Evolutionary conservation across 176 grass and related monocot species (phyloP), one percentile per base, ranked within the genome.

Genomic region (Bromus sterilis): DNA sequence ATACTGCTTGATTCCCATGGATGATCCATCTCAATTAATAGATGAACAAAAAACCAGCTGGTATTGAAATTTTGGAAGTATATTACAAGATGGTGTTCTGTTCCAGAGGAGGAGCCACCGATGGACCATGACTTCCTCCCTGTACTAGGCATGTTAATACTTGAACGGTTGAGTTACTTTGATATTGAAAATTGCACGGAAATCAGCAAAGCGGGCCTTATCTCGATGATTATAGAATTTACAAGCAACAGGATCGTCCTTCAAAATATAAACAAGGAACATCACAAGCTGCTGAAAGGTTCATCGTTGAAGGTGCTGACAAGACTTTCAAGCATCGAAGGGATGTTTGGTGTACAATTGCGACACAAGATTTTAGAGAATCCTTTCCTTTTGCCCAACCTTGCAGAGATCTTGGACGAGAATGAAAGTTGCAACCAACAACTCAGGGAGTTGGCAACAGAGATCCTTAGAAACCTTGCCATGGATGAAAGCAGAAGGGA

Each of bases 381-480:
- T 21, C 49, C 49, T 21, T 55, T 6, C 49, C 49, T 55, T 21
- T 6, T 55, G 49, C 20, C 20, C 20, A 55, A 55, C 20, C 49
- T 55, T 21, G 49, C 49, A 55, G 49, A 20, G 49, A 55, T 55
- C 7, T n/a, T 55, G 49, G 49, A 55, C 9, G 20, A 55, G 20
- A 55, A 21, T 6, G 49, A 20, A 20, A 21, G 20, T 9, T 10
- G 37, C 49, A 55, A 20, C 49, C 49, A 55, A n/a, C 18, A 55
- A 8, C 0, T 28, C 11, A 79, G 8, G 23, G 30, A 63, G 56
- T 0, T 79, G 4, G 32, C 11, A 1, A 1, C 56, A 73, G 76
- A 25, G 30, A 63, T 73, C 32, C 16, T 85, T 0, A 62, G 66
- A n/a, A 72, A 79, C 56, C 66, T 85, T 63, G 76, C 76, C 2